A percentile compares a stretch with the other conserved stretches of the same genome.
Conservation (phyloP, 805 yeast species). For the Pichia occidentalis region DNA sequence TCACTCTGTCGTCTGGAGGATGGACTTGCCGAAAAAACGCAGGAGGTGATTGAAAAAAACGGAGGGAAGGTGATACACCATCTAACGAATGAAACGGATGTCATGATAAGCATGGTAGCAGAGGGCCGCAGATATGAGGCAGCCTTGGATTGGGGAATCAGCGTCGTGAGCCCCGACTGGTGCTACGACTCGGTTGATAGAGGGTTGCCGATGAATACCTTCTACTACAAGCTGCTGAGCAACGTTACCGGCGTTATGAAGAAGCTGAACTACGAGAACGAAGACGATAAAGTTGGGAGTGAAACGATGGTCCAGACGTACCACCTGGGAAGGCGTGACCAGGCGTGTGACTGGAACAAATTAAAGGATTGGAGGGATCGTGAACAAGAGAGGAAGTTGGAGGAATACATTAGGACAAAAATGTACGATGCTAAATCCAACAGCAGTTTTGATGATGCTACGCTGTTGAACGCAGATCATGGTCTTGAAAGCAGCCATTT, state of each 20-base stretch:
- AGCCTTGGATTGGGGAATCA: conserved; percentile 48
- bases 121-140: conserved; percentile 48
- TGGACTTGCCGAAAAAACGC: conserved; percentile 23
- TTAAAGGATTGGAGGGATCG: conserved; percentile 13
- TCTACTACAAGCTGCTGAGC: conserved; percentile 32
- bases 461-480: too few relatives aligned
- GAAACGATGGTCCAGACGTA: conserved; percentile 12
- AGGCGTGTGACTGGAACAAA: conserved; percentile 17
- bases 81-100: conserved; percentile 36
- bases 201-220: conserved; percentile 35
- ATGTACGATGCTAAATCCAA: too few relatives aligned
- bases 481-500: too few relatives aligned
- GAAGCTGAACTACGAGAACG: conserved; percentile 16
- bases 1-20: conserved; percentile 31
- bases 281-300: conserved; percentile 8
- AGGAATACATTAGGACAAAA: conserved; percentile 8
- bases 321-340: conserved; percentile 13
- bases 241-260: conserved; percentile 37
- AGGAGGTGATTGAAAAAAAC: conserved; percentile 30
- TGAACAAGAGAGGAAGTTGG: conserved; percentile 7
- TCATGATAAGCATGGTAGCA: conserved; percentile 44
- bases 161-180: conserved; percentile 50
- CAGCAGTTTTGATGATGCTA: too few relatives aligned
- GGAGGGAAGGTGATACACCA: conserved; percentile 49
- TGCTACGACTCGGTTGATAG: conserved; percentile 40